phyloP scores from a whole-genome alignment of 495 filamentous ascomycete genomes.

The Daldinia concentrica region DNA sequence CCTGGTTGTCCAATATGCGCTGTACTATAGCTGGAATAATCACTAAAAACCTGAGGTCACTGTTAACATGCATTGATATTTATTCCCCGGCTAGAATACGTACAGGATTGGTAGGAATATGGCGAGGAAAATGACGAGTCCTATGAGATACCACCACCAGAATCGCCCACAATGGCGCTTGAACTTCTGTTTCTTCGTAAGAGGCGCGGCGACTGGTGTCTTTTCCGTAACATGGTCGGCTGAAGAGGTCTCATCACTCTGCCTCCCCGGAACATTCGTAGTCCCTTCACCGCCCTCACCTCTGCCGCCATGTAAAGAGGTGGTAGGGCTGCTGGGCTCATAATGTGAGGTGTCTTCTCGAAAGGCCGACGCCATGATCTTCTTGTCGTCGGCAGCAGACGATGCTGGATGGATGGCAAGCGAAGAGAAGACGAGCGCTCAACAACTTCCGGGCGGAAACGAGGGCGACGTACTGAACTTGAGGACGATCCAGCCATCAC shows the following conservation, averaged over 20 bases:
- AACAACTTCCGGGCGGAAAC: constrained; percentile 11
- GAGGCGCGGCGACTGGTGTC: constrained; percentile 26
- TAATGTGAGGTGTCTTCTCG: constrained; percentile 41
- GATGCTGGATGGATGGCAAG: constrained; percentile 15
- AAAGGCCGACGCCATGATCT: constrained; percentile 45
- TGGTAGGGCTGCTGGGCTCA: constrained; percentile 35
- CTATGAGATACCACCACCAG: constrained; percentile 56
- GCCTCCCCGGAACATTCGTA: constrained; percentile 28
- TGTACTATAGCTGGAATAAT: constrained; percentile 56
- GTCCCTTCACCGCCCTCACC: constrained; percentile 29
- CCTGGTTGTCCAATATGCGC: constrained; percentile 51
- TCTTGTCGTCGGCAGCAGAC: constrained; percentile 24
- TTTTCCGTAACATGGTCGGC: constrained; percentile 45
- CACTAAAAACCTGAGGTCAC: constrained; percentile 45
- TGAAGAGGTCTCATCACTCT: constrained; percentile 35
- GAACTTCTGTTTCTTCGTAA: constrained; percentile 47
- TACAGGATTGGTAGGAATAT: constrained; percentile 57
- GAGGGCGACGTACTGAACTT: constrained; percentile 21
- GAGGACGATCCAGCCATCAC: constrained; percentile 18
- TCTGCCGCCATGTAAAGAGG: constrained; percentile 40
- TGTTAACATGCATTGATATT: constrained; percentile 13
- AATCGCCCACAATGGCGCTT: constrained; percentile 53
- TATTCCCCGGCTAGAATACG: constrained; percentile 19
- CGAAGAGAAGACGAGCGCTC: constrained; percentile 10
- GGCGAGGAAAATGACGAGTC: constrained; percentile 50